phyloP scores from a whole-genome alignment of 2,329 filamentous ascomycete genomes.

The Emergomyces orientalis region DNA sequence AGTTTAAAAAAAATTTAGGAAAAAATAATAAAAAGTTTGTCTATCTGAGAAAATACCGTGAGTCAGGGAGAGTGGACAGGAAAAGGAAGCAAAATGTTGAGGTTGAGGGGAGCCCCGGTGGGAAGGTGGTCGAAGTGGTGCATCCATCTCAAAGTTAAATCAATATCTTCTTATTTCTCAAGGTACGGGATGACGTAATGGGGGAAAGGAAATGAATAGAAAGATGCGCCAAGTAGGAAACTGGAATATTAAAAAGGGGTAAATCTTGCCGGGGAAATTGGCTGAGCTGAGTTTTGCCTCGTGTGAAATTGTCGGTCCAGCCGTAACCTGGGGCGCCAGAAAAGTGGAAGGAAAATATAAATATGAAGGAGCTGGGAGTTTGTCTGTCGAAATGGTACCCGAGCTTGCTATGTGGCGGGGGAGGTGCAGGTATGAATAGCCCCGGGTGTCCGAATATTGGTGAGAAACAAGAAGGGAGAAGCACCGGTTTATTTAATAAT shows the following conservation, averaged over 20 bases:
- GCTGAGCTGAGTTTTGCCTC: background rate
- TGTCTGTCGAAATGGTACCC: background rate
- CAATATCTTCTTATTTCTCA: too few species aligned
- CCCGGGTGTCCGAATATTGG: background rate
- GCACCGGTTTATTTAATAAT: slow-evolving; percentile 14
- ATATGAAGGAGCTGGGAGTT: background rate
- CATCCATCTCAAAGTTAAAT: too few species aligned
- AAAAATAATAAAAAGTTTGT: slow-evolving; percentile 7
- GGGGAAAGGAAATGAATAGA: too few species aligned
- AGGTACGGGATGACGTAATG: too few species aligned
- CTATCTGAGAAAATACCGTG: slow-evolving; percentile 8
- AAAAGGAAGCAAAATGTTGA: background rate
- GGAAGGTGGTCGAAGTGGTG: too few species aligned
- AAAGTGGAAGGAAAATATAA: background rate
- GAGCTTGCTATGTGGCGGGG: background rate
- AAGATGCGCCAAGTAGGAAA: background rate
- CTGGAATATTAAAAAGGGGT: background rate
- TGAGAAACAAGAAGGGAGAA: background rate
- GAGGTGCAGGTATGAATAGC: background rate
- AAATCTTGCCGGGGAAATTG: background rate
- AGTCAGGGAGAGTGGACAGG: background rate
- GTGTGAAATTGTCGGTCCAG: background rate
- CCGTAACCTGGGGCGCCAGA: background rate
- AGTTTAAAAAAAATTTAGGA: background rate
- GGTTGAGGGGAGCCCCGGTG: too few species aligned